Evolutionary conservation across 2,329 filamentous ascomycete genomes (phyloP), one percentile per base, ranked within the genome.

Genomic region (Aspergillus fijiensis): DNA sequence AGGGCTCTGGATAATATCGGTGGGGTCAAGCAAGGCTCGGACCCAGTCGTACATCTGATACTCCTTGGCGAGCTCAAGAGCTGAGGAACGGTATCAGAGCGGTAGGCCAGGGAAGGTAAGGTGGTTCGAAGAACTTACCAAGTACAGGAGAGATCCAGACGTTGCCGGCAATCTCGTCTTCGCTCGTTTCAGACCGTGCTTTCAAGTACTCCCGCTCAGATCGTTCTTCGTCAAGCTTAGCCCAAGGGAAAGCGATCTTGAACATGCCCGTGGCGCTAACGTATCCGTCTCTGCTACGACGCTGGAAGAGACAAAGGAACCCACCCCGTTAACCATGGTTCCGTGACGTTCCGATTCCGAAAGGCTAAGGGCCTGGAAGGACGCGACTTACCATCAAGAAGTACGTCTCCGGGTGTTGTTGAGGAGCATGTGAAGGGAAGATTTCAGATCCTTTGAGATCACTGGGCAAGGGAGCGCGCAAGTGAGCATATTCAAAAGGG

Each of bases 131-230:
- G 49, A 5, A 57, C 77, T 68, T 80, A 89, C 87, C 87, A 73
- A 85, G 80, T 65, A 89, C 83, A 5, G 94, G 92, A 51, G 92
- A 87, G 54, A 98, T 93, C 95, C 95, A 99, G 55, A 99, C 87
- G 76, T 97, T 99, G 50, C 95, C 95, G 27, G 95, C 95, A 31
- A 95, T 92, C 81, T 98, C 95, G 73, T 98, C 93, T 59, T 84
- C 84, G 69, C 92, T 96, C 10, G 93, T 96, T 31, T 89, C 89
- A 35, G 86, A 78, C 29, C 95, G 87, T 6, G 85, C 86, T 80
- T 96, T 97, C 78, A 99, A 88, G 77, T 92, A 93, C 56, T 84
- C 82, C 65, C 86, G 84, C 72, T 89, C 86, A 2, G 74, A 73
- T 49, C 80, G 77, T 67, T 88, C 86, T 65, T 89, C 85, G 2